Conservation (phyloP, 257 asterid species). For the Gardenia jasminoides region DNA sequence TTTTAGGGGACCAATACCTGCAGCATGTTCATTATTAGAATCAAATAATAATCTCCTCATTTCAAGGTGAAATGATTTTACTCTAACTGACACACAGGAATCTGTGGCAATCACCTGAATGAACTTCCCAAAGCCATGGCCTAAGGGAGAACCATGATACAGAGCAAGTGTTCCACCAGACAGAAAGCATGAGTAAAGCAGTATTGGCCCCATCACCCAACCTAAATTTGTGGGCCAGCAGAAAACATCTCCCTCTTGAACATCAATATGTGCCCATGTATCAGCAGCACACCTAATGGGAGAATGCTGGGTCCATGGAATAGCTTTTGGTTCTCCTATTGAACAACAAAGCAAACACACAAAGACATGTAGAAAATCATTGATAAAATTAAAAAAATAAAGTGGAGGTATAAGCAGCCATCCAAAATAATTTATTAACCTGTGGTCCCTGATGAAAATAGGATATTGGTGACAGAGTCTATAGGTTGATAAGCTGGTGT, state of each 20-base stretch:
- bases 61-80: slow-evolving; percentile 1
- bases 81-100: background rate
- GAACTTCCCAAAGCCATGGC: slow-evolving; percentile 76
- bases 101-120: slow-evolving; percentile 55
- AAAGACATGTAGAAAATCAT: slow-evolving; percentile 7
- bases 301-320: slow-evolving; percentile 92
- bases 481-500: slow-evolving; percentile 64
- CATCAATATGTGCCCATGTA: slow-evolving; percentile 64
- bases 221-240: slow-evolving; percentile 99
- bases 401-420: background rate
- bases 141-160: slow-evolving; percentile 94
- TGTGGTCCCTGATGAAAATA: slow-evolving; percentile 95
- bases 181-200: slow-evolving; percentile 76
- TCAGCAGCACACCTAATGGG: slow-evolving; percentile 86
- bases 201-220: slow-evolving; percentile 93
- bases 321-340: slow-evolving; percentile 94
- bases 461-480: slow-evolving; percentile 70
- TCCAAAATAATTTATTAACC: slow-evolving; percentile 34
- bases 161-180: slow-evolving; percentile 88
- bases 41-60: background rate
- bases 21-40: too few relatives aligned
- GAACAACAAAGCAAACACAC: background rate
- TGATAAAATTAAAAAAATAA: background rate
- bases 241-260: slow-evolving; percentile 58
- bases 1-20: too few relatives aligned